A percentile compares a stretch with the other conserved stretches of the same genome.
phyloP scores from a whole-genome alignment of 805 yeast species.

The Ogataea nakhonphanomensis region DNA sequence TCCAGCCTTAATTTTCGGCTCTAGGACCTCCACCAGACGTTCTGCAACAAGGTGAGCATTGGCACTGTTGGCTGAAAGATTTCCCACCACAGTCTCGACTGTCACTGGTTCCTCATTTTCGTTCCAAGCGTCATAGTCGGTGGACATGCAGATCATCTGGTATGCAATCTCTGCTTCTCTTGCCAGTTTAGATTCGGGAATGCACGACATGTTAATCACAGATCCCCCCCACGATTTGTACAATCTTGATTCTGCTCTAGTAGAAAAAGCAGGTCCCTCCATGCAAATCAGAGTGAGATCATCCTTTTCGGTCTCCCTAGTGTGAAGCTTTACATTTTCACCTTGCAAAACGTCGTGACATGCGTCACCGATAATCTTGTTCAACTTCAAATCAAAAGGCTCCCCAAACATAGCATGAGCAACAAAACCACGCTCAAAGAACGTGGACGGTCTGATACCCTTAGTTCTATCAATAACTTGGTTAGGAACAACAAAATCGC shows the following conservation, averaged over 20 bases:
- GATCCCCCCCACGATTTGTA: constrained; percentile 89
- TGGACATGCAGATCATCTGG: constrained; percentile 98
- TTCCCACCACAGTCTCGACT: constrained; percentile 94
- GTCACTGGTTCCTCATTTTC: constrained; percentile 94
- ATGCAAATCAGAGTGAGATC: constrained; percentile 88
- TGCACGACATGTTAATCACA: constrained; percentile 93
- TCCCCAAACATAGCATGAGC: constrained; percentile 98
- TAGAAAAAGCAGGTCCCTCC: constrained; percentile 99
- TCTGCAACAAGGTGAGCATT: constrained; percentile 82
- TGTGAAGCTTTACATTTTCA: constrained; percentile 56
- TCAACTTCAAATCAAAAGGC: constrained; percentile 81
- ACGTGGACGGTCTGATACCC: constrained; percentile 87
- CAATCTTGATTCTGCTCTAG: constrained; percentile 91
- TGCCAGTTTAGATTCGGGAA: constrained; percentile 97
- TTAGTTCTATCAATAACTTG: constrained; percentile 97
- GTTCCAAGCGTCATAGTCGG: constrained; percentile 99
- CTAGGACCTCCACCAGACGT: constrained; percentile 62
- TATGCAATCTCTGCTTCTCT: constrained; percentile 95
- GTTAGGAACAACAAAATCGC: constrained; percentile 95
- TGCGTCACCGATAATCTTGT: constrained; percentile 58
- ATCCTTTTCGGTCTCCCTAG: constrained; percentile 57
- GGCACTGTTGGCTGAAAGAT: constrained; percentile 78
- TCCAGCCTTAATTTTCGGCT: constrained; percentile 55
- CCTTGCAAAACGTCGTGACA: constrained; percentile 54
- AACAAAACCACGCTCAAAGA: constrained; percentile 88